phyloP scores from a whole-genome alignment of 768 basidiomycete genomes.

The Kwoniella sp. region DNA sequence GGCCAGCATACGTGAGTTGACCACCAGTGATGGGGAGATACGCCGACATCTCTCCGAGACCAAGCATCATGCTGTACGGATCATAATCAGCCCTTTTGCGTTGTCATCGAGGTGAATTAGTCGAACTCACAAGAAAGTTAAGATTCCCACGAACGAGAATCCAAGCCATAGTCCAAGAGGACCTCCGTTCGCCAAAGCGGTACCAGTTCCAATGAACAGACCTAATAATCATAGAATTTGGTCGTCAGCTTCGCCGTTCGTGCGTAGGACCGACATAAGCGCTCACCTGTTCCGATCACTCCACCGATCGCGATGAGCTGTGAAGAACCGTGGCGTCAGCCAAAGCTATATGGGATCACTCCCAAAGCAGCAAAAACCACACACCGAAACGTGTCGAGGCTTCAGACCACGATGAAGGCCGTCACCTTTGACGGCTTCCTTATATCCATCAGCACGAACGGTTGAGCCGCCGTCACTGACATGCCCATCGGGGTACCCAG shows the following conservation, averaged over 20 bases:
- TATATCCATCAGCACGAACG: not conserved
- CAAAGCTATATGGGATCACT: not conserved
- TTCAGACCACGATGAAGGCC: conserved; percentile 17
- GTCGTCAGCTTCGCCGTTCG: not conserved
- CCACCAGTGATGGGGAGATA: conserved; percentile 20
- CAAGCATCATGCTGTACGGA: conserved; percentile 23
- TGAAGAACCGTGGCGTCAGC: not conserved
- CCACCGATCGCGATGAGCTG: conserved; percentile 21
- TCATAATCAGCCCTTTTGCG: not conserved
- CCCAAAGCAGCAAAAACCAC: too few relatives aligned
- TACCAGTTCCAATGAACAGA: conserved; percentile 64
- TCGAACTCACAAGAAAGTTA: conserved; percentile 15
- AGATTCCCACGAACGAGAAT: conserved; percentile 35
- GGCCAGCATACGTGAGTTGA: conserved; percentile 16
- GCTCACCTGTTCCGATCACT: conserved; percentile 17
- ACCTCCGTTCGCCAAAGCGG: conserved; percentile 45
- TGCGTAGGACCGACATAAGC: too few relatives aligned
- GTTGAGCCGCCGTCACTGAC: not conserved
- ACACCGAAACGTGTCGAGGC: conserved; percentile 20
- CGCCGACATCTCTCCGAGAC: conserved; percentile 37
- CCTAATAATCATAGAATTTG: conserved; percentile 54
- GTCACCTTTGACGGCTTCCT: not conserved
- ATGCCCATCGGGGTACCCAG: not conserved
- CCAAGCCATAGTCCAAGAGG: conserved; percentile 49
- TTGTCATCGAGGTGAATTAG: not conserved